Conservation (phyloP, 352 stramenopile genomes). For the Phytopythium litorale region DNA sequence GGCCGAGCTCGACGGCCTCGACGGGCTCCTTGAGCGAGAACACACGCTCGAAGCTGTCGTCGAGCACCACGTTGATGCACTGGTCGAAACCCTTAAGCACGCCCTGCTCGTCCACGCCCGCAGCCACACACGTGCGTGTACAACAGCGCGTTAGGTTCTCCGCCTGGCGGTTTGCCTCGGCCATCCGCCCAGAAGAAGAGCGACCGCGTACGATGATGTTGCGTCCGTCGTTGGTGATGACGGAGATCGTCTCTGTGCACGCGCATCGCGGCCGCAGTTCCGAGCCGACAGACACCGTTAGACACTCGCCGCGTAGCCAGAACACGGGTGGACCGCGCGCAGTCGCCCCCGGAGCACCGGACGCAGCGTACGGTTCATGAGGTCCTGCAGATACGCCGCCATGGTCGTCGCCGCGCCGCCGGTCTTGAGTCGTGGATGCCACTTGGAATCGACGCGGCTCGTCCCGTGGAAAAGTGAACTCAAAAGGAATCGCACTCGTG, state of each 20-base stretch:
- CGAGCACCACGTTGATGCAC: constrained; percentile 91
- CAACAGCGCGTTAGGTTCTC: neutral
- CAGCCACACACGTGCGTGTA: neutral
- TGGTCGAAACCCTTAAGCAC: constrained; percentile 92
- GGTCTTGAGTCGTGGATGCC: neutral
- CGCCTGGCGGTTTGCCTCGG: no score
- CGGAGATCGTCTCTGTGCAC: constrained; percentile 78
- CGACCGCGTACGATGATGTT: constrained; percentile 86
- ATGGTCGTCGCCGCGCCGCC: constrained; percentile 28
- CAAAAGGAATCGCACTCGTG: neutral
- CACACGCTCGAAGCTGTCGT: constrained; percentile 93
- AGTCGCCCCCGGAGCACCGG: no score
- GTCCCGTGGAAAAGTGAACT: neutral
- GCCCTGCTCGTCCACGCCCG: constrained; percentile 29
- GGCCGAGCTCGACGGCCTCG: constrained; percentile 85
- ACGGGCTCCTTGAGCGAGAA: constrained; percentile 90
- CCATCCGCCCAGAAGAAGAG: neutral
- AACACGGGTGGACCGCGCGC: neutral
- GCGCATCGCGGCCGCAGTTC: neutral
- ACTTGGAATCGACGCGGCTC: neutral
- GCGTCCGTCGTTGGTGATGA: constrained; percentile 93
- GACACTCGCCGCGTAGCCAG: neutral
- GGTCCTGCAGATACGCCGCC: constrained; percentile 79
- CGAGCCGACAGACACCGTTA: neutral
- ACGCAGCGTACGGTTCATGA: constrained; percentile 68